Conservation (phyloP, 2,329 filamentous ascomycete genomes). For the Davidsoniella virescens region DNA sequence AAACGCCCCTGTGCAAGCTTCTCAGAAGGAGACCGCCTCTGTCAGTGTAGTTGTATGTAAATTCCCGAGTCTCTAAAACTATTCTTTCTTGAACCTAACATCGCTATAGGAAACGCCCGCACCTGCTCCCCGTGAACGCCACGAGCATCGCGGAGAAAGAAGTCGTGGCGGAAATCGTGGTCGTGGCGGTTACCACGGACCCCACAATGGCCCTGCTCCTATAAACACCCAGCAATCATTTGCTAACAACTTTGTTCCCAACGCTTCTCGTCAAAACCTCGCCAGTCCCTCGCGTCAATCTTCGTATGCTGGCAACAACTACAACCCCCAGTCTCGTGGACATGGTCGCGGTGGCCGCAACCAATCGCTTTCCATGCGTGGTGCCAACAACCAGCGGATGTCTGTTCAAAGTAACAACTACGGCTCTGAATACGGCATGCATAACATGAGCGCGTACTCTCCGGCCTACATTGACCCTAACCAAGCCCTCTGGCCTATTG, state of each 20-base stretch:
- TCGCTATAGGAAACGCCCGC: conserved; percentile 4
- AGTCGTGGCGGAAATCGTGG: conserved; percentile 30
- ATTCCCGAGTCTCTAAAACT: background rate
- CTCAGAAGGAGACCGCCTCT: conserved; percentile 24
- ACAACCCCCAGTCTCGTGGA: conserved; percentile 7
- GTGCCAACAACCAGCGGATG: conserved; percentile 19
- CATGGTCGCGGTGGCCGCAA: conserved; percentile 15
- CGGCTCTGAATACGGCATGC: conserved; percentile 25
- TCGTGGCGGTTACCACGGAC: conserved; percentile 27
- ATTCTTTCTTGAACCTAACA: background rate
- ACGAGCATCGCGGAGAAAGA: conserved; percentile 25
- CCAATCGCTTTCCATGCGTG: conserved; percentile 26
- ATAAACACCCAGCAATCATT: conserved; percentile 11
- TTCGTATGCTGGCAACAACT: conserved; percentile 10
- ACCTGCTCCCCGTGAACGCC: conserved; percentile 13
- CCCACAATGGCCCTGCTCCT: conserved; percentile 18
- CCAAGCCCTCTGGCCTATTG: conserved; percentile 23
- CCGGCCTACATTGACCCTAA: conserved; percentile 16
- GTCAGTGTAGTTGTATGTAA: conserved; percentile 24
- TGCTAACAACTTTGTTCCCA: conserved; percentile 4
- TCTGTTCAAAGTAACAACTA: conserved; percentile 7
- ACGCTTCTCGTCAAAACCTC: conserved; percentile 9
- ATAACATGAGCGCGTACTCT: conserved; percentile 20
- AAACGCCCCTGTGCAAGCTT: background rate
- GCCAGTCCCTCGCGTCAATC: conserved; percentile 12